Evolutionary conservation across 257 asterid genomes (phyloP).

Genomic region (Orobanche coerulescens): DNA sequence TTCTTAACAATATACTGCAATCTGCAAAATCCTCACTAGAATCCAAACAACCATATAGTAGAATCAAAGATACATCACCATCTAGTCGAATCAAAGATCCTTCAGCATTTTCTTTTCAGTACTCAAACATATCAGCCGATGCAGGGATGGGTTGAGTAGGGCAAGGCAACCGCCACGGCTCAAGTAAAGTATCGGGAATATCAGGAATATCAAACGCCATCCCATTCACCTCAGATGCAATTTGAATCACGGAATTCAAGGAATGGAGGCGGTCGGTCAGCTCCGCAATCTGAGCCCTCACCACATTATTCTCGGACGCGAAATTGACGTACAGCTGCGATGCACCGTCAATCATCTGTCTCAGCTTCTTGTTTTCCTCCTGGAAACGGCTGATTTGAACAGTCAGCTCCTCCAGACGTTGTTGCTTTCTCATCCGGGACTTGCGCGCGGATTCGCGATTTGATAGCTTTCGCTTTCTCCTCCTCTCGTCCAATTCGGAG

Average conservation of each 20-base stretch:
- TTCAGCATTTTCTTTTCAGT: constrained; percentile 21
- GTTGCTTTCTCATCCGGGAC: constrained; percentile 71
- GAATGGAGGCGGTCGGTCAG: constrained; percentile 67
- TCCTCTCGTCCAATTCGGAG: constrained; percentile 49
- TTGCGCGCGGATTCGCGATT: constrained; percentile 82
- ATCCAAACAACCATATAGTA: too few species aligned
- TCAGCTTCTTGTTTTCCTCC: constrained; percentile 42
- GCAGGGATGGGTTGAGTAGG: constrained; percentile 59
- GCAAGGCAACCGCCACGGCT: constrained; percentile 88
- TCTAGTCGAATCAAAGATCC: too few species aligned
- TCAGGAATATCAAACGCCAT: constrained; percentile 58
- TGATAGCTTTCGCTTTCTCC: constrained; percentile 70
- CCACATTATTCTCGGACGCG: constrained; percentile 55
- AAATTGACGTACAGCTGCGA: constrained; percentile 34
- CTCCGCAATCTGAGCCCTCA: constrained; percentile 69
- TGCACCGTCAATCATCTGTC: constrained; percentile 40
- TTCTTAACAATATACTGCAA: too few species aligned
- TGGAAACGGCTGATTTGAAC: constrained; percentile 36
- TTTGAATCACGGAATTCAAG: constrained; percentile 47
- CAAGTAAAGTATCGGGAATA: constrained; percentile 49
- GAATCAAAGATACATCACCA: too few species aligned
- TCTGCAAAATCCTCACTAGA: too few species aligned
- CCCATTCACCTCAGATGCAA: constrained; percentile 66
- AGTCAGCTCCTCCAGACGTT: constrained; percentile 46
- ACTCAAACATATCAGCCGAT: constrained; percentile 43